Evolutionary conservation across 2,329 filamentous ascomycete species (phyloP).

Genomic region (Verticillium nonalfalfae): DNA sequence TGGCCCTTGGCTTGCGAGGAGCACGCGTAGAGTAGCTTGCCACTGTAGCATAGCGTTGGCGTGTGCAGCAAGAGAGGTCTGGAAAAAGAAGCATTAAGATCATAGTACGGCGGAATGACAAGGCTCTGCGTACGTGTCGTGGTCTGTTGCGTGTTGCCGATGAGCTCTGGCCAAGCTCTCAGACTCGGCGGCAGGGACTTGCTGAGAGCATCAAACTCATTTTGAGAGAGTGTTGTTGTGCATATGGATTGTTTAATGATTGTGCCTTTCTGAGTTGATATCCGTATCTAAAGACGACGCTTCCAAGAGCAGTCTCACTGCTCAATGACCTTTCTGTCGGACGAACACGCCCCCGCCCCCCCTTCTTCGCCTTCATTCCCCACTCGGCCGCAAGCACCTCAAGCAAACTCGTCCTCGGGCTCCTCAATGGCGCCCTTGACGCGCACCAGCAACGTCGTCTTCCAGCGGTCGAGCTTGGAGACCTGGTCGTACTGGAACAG

Average conservation of each 20-base stretch:
- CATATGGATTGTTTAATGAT: no score
- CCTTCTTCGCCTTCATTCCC: no score
- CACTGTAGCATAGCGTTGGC: neutral
- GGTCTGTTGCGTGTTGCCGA: neutral
- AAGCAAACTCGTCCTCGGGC: constrained; percentile 36
- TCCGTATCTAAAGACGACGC: no score
- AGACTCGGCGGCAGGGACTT: no score
- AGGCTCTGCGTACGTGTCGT: neutral
- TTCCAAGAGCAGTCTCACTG: no score
- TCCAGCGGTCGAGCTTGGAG: constrained; percentile 95
- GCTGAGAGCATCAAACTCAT: no score
- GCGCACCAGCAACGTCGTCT: constrained; percentile 76
- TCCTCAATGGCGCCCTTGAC: constrained; percentile 79
- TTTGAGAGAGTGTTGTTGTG: no score
- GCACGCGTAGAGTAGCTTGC: neutral
- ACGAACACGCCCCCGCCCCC: no score
- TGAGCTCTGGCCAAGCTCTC: neutral
- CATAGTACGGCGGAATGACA: neutral
- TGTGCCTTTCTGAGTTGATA: no score
- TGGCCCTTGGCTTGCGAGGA: neutral
- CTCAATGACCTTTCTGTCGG: no score
- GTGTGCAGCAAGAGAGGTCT: neutral
- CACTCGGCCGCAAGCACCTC: constrained; percentile 3
- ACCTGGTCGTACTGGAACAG: constrained; percentile 86
- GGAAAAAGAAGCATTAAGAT: neutral